Conservation (phyloP, 108 stramenopile genomes). For the Epithemia pelagica region DNA sequence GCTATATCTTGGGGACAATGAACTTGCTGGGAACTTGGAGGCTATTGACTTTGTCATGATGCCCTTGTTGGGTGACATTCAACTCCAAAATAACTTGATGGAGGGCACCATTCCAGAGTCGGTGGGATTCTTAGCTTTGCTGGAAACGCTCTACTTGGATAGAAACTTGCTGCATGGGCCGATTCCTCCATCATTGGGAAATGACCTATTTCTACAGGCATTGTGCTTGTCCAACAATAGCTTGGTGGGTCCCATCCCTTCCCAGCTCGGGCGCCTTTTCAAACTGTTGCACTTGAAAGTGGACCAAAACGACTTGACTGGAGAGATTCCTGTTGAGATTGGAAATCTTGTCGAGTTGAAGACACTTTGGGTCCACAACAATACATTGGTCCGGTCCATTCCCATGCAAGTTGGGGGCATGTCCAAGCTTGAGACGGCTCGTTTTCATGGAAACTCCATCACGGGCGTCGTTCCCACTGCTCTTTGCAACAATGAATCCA, state of each 20-base stretch:
- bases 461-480: constrained; percentile 2
- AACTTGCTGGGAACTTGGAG: neutral
- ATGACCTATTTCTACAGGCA: neutral
- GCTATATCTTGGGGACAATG: neutral
- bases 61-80: constrained; percentile 47
- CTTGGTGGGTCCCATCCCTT: neutral
- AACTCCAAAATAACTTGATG: constrained; percentile 64
- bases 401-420: constrained; percentile 43
- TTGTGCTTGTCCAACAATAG: neutral
- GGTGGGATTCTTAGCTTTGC: constrained; percentile 16
- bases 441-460: neutral
- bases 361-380: constrained; percentile 39
- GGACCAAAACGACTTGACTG: constrained; percentile 7
- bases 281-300: neutral
- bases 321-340: constrained; percentile 44
- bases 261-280: neutral
- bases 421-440: constrained; percentile 4
- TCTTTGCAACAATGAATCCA: neutral
- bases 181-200: constrained; percentile 21
- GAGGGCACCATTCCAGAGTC: constrained; percentile 61
- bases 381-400: constrained; percentile 46
- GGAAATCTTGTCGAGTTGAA: constrained; percentile 39
- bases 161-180: constrained; percentile 53
- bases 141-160: constrained; percentile 46
- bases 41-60: neutral